Evolutionary conservation across 441 rosid species (phyloP).

Genomic region (Codiaeum variegatum): DNA sequence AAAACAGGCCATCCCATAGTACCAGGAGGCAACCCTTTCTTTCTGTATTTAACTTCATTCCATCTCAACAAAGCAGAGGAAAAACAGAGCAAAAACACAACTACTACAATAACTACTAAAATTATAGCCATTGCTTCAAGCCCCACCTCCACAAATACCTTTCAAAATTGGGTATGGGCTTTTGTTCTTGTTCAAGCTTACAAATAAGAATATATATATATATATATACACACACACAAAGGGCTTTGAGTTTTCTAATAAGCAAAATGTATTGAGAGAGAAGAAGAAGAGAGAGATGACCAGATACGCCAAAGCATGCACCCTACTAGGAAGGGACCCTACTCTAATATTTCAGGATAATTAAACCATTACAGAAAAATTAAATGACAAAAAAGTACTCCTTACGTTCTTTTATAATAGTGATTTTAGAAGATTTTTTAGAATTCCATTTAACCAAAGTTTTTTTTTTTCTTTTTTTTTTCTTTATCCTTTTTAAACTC

Average conservation of each 20-base stretch:
- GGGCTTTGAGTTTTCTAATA: conserved; percentile 15
- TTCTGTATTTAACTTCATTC: conserved; percentile 57
- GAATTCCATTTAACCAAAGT: too few species aligned
- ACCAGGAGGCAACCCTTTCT: conserved; percentile 77
- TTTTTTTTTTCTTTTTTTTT: too few species aligned
- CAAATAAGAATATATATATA: conserved; percentile 26
- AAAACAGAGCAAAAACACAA: conserved; percentile 32
- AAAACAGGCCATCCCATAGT: conserved; percentile 89
- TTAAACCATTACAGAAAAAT: conserved; percentile 23
- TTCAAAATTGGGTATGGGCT: conserved; percentile 33
- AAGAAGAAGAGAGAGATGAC: too few species aligned
- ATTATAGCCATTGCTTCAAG: conserved; percentile 51
- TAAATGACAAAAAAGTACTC: conserved; percentile 15
- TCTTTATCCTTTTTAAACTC: too few species aligned
- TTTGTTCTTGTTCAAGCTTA: conserved; percentile 26
- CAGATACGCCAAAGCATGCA: conserved; percentile 46
- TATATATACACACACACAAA: conserved; percentile 27
- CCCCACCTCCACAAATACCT: conserved; percentile 21
- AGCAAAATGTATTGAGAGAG: not conserved
- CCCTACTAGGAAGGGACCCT: conserved; percentile 40
- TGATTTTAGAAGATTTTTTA: too few species aligned
- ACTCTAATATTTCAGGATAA: conserved; percentile 20
- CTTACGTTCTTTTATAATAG: too few species aligned
- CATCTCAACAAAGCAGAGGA: conserved; percentile 50
- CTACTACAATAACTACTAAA: conserved; percentile 37